phyloP scores from a whole-genome alignment of 2,329 filamentous ascomycete genomes.

The Beauveria australis region DNA sequence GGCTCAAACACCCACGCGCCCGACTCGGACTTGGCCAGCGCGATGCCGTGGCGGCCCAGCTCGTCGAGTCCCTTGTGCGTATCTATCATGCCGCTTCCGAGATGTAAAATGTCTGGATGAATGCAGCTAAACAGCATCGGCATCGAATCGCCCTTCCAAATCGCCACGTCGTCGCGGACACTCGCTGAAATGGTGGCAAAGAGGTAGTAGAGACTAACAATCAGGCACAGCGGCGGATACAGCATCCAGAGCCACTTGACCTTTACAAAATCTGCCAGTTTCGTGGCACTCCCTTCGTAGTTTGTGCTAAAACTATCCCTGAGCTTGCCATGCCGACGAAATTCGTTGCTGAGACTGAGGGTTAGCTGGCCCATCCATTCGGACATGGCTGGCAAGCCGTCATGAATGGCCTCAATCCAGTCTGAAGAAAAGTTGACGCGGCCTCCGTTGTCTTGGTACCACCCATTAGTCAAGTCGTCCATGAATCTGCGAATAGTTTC shows the following conservation, averaged over 20 bases:
- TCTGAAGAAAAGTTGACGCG: constrained; percentile 27
- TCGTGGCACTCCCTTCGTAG: constrained; percentile 23
- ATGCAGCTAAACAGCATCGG: constrained; percentile 32
- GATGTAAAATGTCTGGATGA: constrained; percentile 23
- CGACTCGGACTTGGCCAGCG: constrained; percentile 24
- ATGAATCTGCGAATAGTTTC: constrained; percentile 24
- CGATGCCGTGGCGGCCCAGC: constrained; percentile 26
- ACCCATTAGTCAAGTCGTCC: constrained; percentile 23
- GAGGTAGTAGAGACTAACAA: constrained; percentile 27
- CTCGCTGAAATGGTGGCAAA: constrained; percentile 27
- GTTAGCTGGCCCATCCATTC: constrained; percentile 26
- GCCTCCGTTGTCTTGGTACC: constrained; percentile 21
- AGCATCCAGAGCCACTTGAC: constrained; percentile 30
- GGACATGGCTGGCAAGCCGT: constrained; percentile 22
- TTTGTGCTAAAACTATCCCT: constrained; percentile 10
- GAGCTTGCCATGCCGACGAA: constrained; percentile 24
- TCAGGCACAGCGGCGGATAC: constrained; percentile 26
- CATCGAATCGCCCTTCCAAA: constrained; percentile 30
- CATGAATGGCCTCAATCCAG: constrained; percentile 29
- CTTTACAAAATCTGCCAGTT: constrained; percentile 23
- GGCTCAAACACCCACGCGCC: constrained; percentile 30
- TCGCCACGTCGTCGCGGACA: constrained; percentile 26
- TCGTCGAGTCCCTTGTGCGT: constrained; percentile 26
- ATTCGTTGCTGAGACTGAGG: constrained; percentile 27
- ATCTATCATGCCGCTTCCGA: constrained; percentile 27